Evolutionary conservation across 2,329 filamentous ascomycete species (phyloP).

Genomic region (Monosporascus sp.): DNA sequence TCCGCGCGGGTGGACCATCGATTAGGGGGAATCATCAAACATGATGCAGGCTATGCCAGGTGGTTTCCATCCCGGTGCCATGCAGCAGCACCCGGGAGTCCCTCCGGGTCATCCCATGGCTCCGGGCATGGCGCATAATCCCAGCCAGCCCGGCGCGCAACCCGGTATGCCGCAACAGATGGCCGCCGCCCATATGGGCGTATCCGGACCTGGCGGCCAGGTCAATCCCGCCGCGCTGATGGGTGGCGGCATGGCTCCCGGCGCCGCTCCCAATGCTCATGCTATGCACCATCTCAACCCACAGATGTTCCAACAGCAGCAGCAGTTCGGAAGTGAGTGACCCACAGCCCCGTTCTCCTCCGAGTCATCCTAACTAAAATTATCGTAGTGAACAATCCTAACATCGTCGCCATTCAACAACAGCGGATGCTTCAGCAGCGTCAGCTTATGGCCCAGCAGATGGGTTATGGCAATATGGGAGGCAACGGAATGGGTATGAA

Average conservation of each 20-base stretch:
- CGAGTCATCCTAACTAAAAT: slow-evolving; percentile 4
- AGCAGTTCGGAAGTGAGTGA: slow-evolving; percentile 30
- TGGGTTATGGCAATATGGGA: slow-evolving; percentile 14
- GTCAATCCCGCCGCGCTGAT: slow-evolving; percentile 72
- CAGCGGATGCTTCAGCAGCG: slow-evolving; percentile 20
- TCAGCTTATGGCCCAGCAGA: slow-evolving; percentile 26
- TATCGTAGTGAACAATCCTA: slow-evolving; percentile 24
- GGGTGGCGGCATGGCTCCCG: slow-evolving; percentile 69
- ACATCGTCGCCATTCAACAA: slow-evolving; percentile 23
- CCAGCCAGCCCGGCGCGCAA: slow-evolving; percentile 64
- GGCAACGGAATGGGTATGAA: slow-evolving; percentile 36
- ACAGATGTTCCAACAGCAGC: slow-evolving; percentile 48
- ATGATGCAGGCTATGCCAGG: slow-evolving; percentile 71
- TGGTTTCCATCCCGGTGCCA: slow-evolving; percentile 59
- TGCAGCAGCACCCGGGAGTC: slow-evolving; percentile 67
- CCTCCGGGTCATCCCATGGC: slow-evolving; percentile 60
- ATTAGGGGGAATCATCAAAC: slow-evolving; percentile 27
- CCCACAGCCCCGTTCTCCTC: background rate
- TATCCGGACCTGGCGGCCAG: slow-evolving; percentile 66
- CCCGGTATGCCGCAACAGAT: slow-evolving; percentile 65
- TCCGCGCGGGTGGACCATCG: slow-evolving; percentile 56
- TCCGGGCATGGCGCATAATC: slow-evolving; percentile 61
- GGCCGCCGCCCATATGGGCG: slow-evolving; percentile 60
- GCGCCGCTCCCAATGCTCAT: slow-evolving; percentile 61
- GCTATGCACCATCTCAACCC: slow-evolving; percentile 69